phyloP scores from a whole-genome alignment of 495 filamentous ascomycete genomes.

The Letharia columbiana region DNA sequence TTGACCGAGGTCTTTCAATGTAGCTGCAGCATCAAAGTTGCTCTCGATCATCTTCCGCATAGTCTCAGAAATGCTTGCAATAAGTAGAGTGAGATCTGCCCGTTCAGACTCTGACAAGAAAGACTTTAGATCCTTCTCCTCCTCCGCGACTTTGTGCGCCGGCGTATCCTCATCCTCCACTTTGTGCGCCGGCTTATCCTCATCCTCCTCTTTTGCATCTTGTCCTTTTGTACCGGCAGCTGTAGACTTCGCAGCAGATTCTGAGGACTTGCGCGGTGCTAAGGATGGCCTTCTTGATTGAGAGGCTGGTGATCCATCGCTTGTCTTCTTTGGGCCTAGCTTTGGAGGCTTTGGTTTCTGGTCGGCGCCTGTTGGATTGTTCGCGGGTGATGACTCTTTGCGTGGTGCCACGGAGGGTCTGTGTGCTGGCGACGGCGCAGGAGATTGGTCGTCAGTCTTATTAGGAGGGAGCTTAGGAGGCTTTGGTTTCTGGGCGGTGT shows the following conservation, averaged over 20 bases:
- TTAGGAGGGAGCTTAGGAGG: slow-evolving; percentile 10
- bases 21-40: slow-evolving; percentile 32
- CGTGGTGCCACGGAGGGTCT: slow-evolving; percentile 4
- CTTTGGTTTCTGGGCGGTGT: background rate
- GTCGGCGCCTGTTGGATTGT: background rate
- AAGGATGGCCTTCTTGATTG: slow-evolving; percentile 3
- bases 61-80: slow-evolving; percentile 35
- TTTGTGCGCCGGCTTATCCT: slow-evolving; percentile 5
- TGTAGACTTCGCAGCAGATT: background rate
- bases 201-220: background rate
- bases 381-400: background rate
- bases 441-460: background rate
- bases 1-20: slow-evolving; percentile 6
- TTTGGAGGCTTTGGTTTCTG: slow-evolving; percentile 7
- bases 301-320: background rate
- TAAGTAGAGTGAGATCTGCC: slow-evolving; percentile 41
- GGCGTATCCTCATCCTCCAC: background rate
- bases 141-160: slow-evolving; percentile 30
- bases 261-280: background rate
- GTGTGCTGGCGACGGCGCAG: background rate
- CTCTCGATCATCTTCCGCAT: slow-evolving; percentile 39
- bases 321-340: background rate
- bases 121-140: slow-evolving; percentile 36
- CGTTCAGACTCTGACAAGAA: slow-evolving; percentile 43
- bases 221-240: background rate